Conservation (phyloP, 2,329 filamentous ascomycete genomes). For the Acrocalymma vagum region DNA sequence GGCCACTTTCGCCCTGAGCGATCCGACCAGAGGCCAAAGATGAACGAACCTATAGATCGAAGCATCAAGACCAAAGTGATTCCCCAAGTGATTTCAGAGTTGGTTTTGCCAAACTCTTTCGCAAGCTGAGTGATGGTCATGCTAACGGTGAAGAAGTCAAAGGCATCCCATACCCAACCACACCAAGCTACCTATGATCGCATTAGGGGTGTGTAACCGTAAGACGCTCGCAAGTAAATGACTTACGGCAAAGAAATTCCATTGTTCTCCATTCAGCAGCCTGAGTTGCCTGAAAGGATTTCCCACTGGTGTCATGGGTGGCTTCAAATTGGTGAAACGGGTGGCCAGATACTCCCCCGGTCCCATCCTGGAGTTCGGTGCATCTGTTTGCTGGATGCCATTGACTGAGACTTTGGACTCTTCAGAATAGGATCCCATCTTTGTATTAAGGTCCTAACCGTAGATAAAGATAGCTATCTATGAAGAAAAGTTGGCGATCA, state of each 20-base stretch:
- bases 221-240: too few relatives aligned
- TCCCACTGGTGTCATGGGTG: slow-evolving; percentile 62
- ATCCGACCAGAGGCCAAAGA: slow-evolving; percentile 37
- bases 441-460: too few relatives aligned
- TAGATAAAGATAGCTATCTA: too few relatives aligned
- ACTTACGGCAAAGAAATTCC: slow-evolving; percentile 65
- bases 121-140: slow-evolving; percentile 65
- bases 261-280: slow-evolving; percentile 64
- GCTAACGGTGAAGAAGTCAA: slow-evolving; percentile 73
- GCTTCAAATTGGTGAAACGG: slow-evolving; percentile 62
- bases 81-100: slow-evolving; percentile 67
- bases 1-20: slow-evolving; percentile 44
- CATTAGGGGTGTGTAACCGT: too few relatives aligned
- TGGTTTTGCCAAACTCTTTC: slow-evolving; percentile 61
- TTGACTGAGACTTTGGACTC: too few relatives aligned
- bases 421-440: too few relatives aligned
- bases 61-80: slow-evolving; percentile 41
- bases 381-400: too few relatives aligned
- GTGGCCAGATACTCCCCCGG: slow-evolving; percentile 61
- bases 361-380: too few relatives aligned
- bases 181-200: slow-evolving; percentile 18
- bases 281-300: slow-evolving; percentile 63
- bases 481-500: too few relatives aligned
- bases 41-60: slow-evolving; percentile 37
- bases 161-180: slow-evolving; percentile 67